Evolutionary conservation across 306 rosid species (phyloP), one percentile per base, ranked within the genome.

Genomic region (Acacia confusa): DNA sequence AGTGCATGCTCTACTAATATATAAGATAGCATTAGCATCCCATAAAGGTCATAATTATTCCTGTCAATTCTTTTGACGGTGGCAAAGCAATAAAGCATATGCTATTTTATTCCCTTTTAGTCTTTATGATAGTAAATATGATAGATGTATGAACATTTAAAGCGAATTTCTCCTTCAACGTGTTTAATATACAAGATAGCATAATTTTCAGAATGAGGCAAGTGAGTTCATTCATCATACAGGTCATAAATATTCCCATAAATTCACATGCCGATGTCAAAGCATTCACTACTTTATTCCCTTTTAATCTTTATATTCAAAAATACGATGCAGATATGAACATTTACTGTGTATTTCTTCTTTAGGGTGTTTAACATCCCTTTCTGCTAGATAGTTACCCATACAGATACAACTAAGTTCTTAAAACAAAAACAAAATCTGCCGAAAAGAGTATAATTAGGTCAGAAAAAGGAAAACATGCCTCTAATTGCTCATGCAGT

Each of bases 401-500:
- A 30, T 28, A 27, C 40, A 69, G 60, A 3, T 52, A 38, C 40
- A 57, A 48, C 19, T 52, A n/a, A 32, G 40, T 76, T 57, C 43
- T n/a, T 22, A 9, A 66, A 67, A 41, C 68, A 36, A 67, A 36
- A 25, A 60, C 16, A 60, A 67, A 74, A 68, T 47, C 45, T 60
- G 72, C 38, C 76, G 34, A 66, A 40, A 41, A 45, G n/a, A 57
- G n/a, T 78, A 72, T 61, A 77, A 53, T 77, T 19, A 57, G 70
- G 72, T 41, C 75, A 32, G 71, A 69, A 75, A 24, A 50, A 79
- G 12, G 57, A 85, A 78, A 92, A 50, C 88, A 65, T 89, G 87
- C 99, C 97, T 96, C 99, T 86, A 96, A 83, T 88, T 96, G 99
- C 83, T 96, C 99, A 81, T 96, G 99, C 38, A 96, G 87, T 79